Evolutionary conservation across 2,329 filamentous ascomycete genomes (phyloP), one percentile per base, ranked within the genome.

Genomic region (Cadophora sp.): DNA sequence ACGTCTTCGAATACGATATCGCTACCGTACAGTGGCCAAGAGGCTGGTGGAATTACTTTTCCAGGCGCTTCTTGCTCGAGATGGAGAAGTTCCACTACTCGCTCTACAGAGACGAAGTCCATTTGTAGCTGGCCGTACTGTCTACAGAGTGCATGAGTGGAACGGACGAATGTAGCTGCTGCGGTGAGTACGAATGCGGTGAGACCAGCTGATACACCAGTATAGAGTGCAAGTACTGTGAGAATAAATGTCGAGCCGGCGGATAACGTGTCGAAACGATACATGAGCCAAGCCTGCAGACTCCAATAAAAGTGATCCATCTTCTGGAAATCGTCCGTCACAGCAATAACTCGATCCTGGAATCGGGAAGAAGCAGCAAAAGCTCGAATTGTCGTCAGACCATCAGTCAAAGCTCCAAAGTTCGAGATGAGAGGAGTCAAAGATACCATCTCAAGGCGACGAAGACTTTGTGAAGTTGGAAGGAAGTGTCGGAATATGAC

Each of bases 291-390:
- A 8, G 89, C 88, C 71, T 96, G 93, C 51, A 96, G 83, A 66
- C 89, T 92, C 91, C 94, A 97, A 80, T 96, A 97, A 80, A 97
- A 97, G 77, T 97, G 94, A 74, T 97, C 94, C 85, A 97, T 96
- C 76, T 93, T 93, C 77, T 97, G 94, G 76, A 97, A 97, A 20
- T 89, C 89, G 75, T 97, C 94, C 0, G 94, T 93, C 0, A 94
- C 93, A 1, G 85, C 82, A 41, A 97, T 90, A 62, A 96, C 92
- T 60, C 89, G 86, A 69, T 89, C 86, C 75, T 96, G 93, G 75
- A 97, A 97, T 62, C 91, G 89, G 4, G 85, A 81, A 72, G 97
- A 90, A 0, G 91, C 93, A 59, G 86, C 88, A 76, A 96, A 95
- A 0, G 94, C 93, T 51, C 93, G 88, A 24, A 97, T 93, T 0